Evolutionary conservation across 192 early-diverging fungal genomes (phyloP).

Genomic region (Dissophora globulifera): DNA sequence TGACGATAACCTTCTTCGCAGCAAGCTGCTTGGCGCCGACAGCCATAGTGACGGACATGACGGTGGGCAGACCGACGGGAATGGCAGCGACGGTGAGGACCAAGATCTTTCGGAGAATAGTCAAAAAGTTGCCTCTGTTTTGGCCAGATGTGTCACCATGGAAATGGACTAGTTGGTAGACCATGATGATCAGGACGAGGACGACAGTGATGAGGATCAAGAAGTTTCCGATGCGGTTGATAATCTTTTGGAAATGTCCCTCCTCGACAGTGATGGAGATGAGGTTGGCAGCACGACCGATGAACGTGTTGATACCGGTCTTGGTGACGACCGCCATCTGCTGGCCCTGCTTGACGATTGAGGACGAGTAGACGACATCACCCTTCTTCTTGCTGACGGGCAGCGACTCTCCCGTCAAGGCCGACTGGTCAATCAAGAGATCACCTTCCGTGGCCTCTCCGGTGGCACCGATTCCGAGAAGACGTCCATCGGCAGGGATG

Average conservation of each 20-base stretch:
- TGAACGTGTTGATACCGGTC: conserved; percentile 93
- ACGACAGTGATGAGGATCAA: conserved; percentile 83
- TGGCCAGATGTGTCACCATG: conserved; percentile 3
- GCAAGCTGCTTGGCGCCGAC: conserved; percentile 93
- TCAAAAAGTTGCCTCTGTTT: conserved; percentile 38
- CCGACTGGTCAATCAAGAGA: conserved; percentile 92
- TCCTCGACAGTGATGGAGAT: conserved; percentile 91
- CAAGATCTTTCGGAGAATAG: conserved; percentile 71
- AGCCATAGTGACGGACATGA: conserved; percentile 97
- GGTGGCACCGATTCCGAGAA: conserved; percentile 78
- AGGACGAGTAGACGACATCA: conserved; percentile 88
- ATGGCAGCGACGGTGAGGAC: conserved; percentile 89
- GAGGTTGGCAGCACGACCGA: conserved; percentile 92
- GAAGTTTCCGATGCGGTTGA: conserved; percentile 94
- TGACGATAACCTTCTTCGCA: conserved; percentile 94
- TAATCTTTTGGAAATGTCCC: conserved; percentile 97
- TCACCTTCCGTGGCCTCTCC: conserved; percentile 80
- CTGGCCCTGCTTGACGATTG: conserved; percentile 94
- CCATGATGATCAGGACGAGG: conserved; percentile 81
- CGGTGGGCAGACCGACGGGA: conserved; percentile 94
- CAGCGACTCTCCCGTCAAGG: conserved; percentile 93
- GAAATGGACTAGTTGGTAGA: conserved; percentile 72
- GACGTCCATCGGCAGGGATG: conserved; percentile 90
- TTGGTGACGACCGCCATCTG: conserved; percentile 93
- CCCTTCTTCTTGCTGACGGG: conserved; percentile 86